Percentiles rank a stretch among this genome's conserved stretches.
Evolutionary conservation across 768 basidiomycete species (phyloP).

Genomic region (Psilocybe cyanescens): DNA sequence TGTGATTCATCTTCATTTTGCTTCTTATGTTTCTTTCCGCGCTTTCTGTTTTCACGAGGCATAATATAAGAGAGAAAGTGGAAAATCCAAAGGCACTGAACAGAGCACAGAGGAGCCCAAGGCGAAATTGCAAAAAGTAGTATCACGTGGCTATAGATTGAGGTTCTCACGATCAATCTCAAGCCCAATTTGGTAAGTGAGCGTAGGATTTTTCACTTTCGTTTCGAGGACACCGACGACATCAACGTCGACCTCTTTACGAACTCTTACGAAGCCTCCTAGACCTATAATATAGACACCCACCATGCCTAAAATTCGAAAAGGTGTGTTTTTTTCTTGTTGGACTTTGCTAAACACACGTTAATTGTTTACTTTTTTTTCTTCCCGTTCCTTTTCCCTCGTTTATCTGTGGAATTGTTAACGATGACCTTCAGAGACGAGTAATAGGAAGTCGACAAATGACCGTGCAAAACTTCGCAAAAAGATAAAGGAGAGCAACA

Average conservation of each 20-base stretch:
- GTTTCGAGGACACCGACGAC: conserved; percentile 4
- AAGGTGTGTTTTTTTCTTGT: conserved; percentile 46
- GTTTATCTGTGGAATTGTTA: neutral
- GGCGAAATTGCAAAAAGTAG: neutral
- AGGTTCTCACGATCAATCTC: conserved; percentile 10
- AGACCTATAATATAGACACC: neutral
- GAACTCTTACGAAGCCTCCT: neutral
- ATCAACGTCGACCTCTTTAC: neutral
- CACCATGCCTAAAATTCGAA: conserved; percentile 69
- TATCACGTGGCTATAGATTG: neutral
- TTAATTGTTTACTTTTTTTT: neutral
- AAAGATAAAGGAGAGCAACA: conserved; percentile 76
- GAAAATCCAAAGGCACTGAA: conserved; percentile 2
- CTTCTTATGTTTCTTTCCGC: conserved; percentile 78
- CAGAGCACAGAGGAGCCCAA: neutral
- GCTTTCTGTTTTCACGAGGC: conserved; percentile 77
- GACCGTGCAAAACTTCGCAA: conserved; percentile 74
- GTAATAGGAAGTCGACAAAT: conserved; percentile 75
- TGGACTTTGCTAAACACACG: neutral
- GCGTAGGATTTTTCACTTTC: conserved; percentile 20
- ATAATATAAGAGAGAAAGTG: conserved; percentile 34
- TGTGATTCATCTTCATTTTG: conserved; percentile 29
- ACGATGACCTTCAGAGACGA: conserved; percentile 65
- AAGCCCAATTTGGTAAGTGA: conserved; percentile 19
- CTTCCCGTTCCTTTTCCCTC: neutral